Percentiles rank a stretch among this genome's conserved stretches.
phyloP scores from a whole-genome alignment of 2,329 filamentous ascomycete species.

The Diaporthe humulicola region DNA sequence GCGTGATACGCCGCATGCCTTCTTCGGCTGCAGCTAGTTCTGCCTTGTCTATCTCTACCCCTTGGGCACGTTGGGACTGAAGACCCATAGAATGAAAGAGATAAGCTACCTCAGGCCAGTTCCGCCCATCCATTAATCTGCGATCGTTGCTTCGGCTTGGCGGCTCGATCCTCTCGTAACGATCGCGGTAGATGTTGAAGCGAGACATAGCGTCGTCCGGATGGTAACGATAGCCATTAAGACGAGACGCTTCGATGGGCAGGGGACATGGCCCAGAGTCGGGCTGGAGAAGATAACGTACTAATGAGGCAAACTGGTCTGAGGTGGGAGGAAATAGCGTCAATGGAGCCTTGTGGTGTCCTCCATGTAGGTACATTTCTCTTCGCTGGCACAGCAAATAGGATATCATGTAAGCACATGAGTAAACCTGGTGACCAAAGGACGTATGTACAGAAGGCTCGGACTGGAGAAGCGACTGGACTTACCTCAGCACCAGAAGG shows the following conservation, averaged over 20 bases:
- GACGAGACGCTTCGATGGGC: background rate
- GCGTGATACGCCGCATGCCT: background rate
- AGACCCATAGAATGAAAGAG: background rate
- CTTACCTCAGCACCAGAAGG: background rate
- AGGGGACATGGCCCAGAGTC: background rate
- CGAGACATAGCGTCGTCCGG: background rate
- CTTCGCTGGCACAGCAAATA: background rate
- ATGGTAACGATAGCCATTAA: slow-evolving; percentile 2
- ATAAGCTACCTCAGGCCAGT: background rate
- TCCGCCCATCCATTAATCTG: background rate
- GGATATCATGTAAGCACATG: background rate
- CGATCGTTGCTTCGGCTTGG: background rate
- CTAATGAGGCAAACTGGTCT: background rate
- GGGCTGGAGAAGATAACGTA: background rate
- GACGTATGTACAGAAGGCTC: background rate
- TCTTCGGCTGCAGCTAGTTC: background rate
- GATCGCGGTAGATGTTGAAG: slow-evolving; percentile 1
- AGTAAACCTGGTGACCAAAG: background rate
- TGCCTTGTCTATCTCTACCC: background rate
- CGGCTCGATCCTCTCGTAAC: slow-evolving; percentile 8
- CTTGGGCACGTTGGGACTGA: background rate
- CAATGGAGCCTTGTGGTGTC: background rate
- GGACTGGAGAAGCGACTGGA: background rate
- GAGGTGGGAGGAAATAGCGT: background rate
- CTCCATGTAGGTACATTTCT: background rate